Evolutionary conservation across 495 filamentous ascomycete genomes (phyloP), one percentile per base, ranked within the genome.

Genomic region (Tuber microsphaerosporum): DNA sequence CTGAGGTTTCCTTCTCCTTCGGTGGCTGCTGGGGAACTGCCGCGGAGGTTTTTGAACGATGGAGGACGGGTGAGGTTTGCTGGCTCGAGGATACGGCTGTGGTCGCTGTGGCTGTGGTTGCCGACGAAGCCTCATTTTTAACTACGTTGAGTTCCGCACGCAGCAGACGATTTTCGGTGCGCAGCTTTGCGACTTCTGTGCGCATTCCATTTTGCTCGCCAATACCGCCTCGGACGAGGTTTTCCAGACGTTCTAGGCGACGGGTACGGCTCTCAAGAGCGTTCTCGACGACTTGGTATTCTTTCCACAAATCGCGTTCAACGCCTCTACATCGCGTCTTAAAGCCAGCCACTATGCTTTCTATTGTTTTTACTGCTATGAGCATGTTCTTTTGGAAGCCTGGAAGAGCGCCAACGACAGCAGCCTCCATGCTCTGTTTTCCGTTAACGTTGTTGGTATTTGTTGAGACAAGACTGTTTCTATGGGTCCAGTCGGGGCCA

Each of bases 301-400:
- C 93, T 79, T 92, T 92, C 88, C 90, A 92, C 20, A 99, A 86
- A 70, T 96, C 92, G 72, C 92, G 90, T 80, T 99, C 96, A 51
- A 97, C 89, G n/a, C 85, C 85, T 78, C 91, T 92, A 83, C 97
- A 91, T 75, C 92, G 90, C 68, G 86, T 85, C 81, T 92, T 92
- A 87, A 97, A 97, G 46, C 88, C 88, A n/a, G 89, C 87, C 69
- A 99, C 86, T 75, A 96, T 89, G 43, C 86, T 86, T 84, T 98
- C 95, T 73, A 99, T 89, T 2, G 89, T 93, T 85, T 97, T 97
- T 76, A 97, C 88, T 12, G 94, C 94, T 8, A 90, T 88, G 69
- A 96, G 83, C 39, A 98, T 87, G 81, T 97, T 97, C 82, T 94
- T 92, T 84, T 89, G 91, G 84, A 97, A 98, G 17, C 90, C 91